These are phyloP conservation scores for Suillus plorans DNA, from an alignment of 768 basidiomycete species.

Conservation along the genomic window DNA sequence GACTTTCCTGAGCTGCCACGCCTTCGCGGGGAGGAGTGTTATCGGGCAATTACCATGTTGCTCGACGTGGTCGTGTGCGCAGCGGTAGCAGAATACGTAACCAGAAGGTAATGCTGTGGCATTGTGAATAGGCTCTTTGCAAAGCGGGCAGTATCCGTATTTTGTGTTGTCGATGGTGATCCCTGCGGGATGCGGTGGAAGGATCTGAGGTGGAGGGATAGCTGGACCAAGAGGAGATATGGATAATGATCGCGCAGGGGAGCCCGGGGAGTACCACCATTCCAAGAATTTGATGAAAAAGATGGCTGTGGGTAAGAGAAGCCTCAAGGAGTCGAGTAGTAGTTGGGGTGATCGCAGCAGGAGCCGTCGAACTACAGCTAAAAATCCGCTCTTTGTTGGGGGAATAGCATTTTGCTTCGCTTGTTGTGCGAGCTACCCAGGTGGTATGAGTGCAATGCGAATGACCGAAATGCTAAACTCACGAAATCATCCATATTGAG, in stretches of 20 bases:
- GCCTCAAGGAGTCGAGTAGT: constrained; percentile 73
- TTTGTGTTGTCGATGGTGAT: constrained; percentile 57
- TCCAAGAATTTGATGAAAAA: constrained; percentile 96
- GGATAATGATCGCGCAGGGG: constrained; percentile 75
- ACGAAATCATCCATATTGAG: constrained; percentile 80
- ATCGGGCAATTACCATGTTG: constrained; percentile 81
- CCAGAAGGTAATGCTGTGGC: constrained; percentile 90
- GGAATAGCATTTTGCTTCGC: constrained; percentile 16
- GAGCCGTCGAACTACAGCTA: constrained; percentile 45
- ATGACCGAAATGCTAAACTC: constrained; percentile 26
- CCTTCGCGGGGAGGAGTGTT: constrained; percentile 70
- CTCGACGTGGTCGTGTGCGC: constrained; percentile 82
- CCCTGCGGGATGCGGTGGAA: constrained; percentile 72
- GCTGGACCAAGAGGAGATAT: constrained; percentile 62
- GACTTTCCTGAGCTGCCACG: constrained; percentile 87
- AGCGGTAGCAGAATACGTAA: constrained; percentile 94
- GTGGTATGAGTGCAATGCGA: constrained; percentile 3
- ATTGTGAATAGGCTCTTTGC: constrained; percentile 69
- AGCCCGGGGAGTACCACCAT: constrained; percentile 98
- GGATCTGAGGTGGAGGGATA: constrained; percentile 74
- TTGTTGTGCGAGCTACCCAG: constrained; percentile 17
- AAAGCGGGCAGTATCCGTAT: constrained; percentile 88
- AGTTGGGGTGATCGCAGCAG: constrained; percentile 57
- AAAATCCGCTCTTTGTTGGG: constrained; percentile 35
- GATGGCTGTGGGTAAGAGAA: constrained; percentile 83